Conservation (phyloP, 202 grass and related monocot species). For the Bolboschoenoplectus hybrid region DNA sequence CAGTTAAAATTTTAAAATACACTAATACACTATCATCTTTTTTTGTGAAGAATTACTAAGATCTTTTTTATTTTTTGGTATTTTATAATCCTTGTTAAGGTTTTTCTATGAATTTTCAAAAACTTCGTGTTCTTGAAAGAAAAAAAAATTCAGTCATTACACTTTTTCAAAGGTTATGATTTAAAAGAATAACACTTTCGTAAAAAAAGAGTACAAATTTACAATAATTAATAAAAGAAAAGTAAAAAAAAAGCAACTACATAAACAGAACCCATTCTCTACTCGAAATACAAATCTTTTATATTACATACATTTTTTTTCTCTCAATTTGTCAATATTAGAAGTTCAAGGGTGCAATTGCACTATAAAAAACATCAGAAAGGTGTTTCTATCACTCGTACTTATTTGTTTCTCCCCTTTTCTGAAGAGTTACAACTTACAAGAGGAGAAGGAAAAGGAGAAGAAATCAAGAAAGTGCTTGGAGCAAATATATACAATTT, state of each 20-base stretch:
- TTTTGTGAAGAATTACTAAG: not conserved
- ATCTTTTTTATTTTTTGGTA: not conserved
- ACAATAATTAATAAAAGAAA: not conserved
- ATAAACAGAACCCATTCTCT: not conserved
- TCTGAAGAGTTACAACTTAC: not conserved
- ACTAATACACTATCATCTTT: not conserved
- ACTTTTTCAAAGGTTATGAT: not conserved
- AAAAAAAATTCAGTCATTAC: not conserved
- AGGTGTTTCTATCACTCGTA: not conserved
- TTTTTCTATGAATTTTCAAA: not conserved
- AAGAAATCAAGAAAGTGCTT: not conserved
- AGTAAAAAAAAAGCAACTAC: not conserved
- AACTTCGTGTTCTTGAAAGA: not conserved
- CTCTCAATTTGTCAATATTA: not conserved
- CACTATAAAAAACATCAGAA: constrained; percentile 18
- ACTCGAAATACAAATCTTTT: not conserved
- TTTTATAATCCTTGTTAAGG: not conserved
- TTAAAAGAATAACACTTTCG: not conserved
- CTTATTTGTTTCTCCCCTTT: not conserved
- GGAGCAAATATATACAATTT: not conserved
- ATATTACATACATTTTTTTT: not conserved
- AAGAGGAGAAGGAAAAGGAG: not conserved
- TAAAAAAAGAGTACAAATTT: not conserved
- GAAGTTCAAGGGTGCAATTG: constrained; percentile 6
- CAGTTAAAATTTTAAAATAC: not conserved